Conservation (phyloP, 163 green algal genomes). For the Chlamydomonas reinhardtii region DNA sequence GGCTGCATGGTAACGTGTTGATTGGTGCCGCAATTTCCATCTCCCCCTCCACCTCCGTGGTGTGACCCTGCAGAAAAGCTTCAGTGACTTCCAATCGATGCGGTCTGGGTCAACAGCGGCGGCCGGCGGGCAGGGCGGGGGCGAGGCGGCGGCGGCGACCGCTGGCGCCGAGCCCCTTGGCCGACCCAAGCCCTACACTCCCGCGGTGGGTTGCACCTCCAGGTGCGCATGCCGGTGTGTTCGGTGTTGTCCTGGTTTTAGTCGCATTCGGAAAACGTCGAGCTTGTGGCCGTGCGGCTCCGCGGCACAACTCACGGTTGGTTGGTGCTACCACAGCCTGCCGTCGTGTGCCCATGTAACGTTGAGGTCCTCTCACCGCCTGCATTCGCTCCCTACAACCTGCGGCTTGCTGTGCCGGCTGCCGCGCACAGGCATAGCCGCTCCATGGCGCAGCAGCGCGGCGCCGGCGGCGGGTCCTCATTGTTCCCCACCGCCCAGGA, state of each 20-base stretch:
- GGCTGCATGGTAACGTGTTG: no score
- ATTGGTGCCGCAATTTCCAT: no score
- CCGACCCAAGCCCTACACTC: conserved; percentile 37
- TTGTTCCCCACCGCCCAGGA: neutral
- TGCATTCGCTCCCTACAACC: no score
- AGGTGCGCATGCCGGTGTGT: neutral
- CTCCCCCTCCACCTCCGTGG: no score
- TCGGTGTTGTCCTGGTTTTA: neutral
- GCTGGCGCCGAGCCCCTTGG: neutral
- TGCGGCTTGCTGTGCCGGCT: no score
- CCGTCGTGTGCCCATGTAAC: no score
- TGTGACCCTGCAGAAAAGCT: conserved; percentile 35
- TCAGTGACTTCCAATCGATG: neutral
- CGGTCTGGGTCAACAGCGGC: neutral
- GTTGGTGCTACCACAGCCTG: no score
- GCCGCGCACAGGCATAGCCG: conserved; percentile 8
- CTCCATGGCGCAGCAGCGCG: conserved; percentile 1
- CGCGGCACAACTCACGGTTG: no score
- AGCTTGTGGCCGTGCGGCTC: neutral
- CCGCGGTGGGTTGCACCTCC: conserved; percentile 38
- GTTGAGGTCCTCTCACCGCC: no score
- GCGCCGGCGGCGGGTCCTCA: neutral
- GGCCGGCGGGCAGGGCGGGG: neutral
- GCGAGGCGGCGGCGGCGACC: neutral
- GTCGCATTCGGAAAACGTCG: no score